Evolutionary conservation across 2,329 filamentous ascomycete species (phyloP).

Genomic region (Fusarium vanettenii): DNA sequence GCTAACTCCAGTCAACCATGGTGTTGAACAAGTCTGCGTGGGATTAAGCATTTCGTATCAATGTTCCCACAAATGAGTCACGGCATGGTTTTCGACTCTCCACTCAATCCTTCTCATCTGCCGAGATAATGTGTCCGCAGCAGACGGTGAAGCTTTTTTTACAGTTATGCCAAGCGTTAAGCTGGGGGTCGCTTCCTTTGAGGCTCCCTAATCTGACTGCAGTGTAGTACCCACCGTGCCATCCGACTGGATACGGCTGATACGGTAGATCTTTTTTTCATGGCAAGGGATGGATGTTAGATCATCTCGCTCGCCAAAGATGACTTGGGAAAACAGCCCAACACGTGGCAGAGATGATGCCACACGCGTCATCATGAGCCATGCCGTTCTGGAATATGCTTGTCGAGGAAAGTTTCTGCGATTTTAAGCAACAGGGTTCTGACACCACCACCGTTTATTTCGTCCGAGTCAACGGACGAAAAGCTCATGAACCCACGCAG

Average conservation of each 20-base stretch:
- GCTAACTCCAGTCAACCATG: slow-evolving; percentile 14
- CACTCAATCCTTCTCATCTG: background rate
- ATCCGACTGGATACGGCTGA: slow-evolving; percentile 5
- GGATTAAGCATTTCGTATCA: background rate
- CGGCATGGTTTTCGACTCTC: background rate
- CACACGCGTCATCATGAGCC: slow-evolving; percentile 1
- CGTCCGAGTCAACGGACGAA: slow-evolving; percentile 32
- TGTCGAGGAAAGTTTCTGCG: background rate
- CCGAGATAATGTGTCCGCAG: background rate
- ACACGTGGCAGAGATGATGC: slow-evolving; percentile 15
- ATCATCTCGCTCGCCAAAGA: slow-evolving; percentile 1
- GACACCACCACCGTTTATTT: slow-evolving; percentile 1
- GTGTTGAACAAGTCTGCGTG: background rate
- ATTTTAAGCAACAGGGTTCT: slow-evolving; percentile 7
- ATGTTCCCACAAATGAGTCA: slow-evolving; percentile 18
- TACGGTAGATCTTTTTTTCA: slow-evolving; percentile 8
- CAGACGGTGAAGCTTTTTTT: slow-evolving; percentile 2
- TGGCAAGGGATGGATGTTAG: slow-evolving; percentile 4
- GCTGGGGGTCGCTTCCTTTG: background rate
- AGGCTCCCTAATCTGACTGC: slow-evolving; percentile 2
- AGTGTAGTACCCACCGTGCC: slow-evolving; percentile 10
- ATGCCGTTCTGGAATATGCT: background rate
- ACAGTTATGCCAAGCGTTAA: slow-evolving; percentile 37
- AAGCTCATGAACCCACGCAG: slow-evolving; percentile 12
- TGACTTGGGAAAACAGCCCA: background rate